Evolutionary conservation across 768 basidiomycete species (phyloP).

Genomic region (Jaapia argillacea): DNA sequence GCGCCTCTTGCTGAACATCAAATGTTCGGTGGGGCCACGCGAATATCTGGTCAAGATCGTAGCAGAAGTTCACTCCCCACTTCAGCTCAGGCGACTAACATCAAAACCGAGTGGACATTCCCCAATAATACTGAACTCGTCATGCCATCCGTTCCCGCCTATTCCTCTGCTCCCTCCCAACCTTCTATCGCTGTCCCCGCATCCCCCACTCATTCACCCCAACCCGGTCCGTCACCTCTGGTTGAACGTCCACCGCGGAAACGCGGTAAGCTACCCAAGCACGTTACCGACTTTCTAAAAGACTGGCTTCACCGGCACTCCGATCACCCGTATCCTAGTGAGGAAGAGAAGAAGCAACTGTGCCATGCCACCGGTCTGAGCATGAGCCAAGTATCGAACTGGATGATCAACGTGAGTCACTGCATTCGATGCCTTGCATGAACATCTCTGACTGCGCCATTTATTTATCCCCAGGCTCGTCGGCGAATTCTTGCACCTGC

Average conservation of each 20-base stretch:
- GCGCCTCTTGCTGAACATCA: conserved; percentile 45
- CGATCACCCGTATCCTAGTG: conserved; percentile 83
- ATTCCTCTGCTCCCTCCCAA: conserved; percentile 20
- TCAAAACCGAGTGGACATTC: conserved; percentile 54
- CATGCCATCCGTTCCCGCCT: conserved; percentile 10
- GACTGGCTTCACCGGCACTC: conserved; percentile 84
- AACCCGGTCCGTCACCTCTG: conserved; percentile 41
- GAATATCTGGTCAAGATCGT: conserved; percentile 64
- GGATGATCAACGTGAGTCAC: conserved; percentile 78
- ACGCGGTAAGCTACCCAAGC: conserved; percentile 82
- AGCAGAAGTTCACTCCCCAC: conserved; percentile 33
- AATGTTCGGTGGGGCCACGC: conserved; percentile 58
- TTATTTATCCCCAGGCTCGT: conserved; percentile 42
- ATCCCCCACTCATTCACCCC: conserved; percentile 47
- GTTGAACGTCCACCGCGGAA: conserved; percentile 74
- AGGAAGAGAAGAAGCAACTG: conserved; percentile 85
- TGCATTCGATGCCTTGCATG: not conserved
- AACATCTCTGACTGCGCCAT: conserved; percentile 3
- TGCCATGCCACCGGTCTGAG: conserved; percentile 79
- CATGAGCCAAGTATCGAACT: conserved; percentile 87
- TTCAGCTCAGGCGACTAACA: conserved; percentile 17
- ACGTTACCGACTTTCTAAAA: conserved; percentile 83
- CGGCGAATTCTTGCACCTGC: conserved; percentile 79
- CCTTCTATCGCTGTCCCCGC: conserved; percentile 24
- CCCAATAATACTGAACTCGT: conserved; percentile 51